Conservation (phyloP, 2,329 filamentous ascomycete genomes). For the Xylaria arbuscula region DNA sequence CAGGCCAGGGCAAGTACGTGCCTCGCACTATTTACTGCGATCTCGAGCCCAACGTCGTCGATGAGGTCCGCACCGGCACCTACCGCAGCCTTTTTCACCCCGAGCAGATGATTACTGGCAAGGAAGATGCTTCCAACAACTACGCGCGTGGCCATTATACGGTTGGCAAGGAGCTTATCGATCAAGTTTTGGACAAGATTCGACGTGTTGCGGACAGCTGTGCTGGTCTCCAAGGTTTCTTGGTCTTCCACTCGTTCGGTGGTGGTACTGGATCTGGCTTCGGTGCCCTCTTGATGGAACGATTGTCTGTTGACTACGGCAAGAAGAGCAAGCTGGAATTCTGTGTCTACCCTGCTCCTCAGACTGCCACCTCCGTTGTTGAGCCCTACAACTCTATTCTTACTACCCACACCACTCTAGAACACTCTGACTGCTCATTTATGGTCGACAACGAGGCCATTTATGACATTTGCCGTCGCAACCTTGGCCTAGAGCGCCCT, state of each 20-base stretch:
- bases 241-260: constrained; percentile 99
- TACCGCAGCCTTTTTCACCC: constrained; percentile 99
- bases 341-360: constrained; percentile 97
- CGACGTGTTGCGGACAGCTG: constrained; percentile 98
- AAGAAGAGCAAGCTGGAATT: constrained; percentile 99
- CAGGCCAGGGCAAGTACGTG: constrained; percentile 98
- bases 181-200: constrained; percentile 97
- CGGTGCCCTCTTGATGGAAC: constrained; percentile 98
- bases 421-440: constrained; percentile 99
- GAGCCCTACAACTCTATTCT: constrained; percentile 99
- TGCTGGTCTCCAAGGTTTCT: constrained; percentile 96
- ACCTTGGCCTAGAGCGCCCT: constrained; percentile 95
- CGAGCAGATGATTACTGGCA: constrained; percentile 99
- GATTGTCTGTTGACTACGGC: constrained; percentile 97
- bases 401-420: constrained; percentile 97
- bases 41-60: constrained; percentile 99
- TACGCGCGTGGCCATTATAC: constrained; percentile 99
- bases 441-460: constrained; percentile 99
- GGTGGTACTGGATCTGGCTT: constrained; percentile 99
- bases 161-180: constrained; percentile 98
- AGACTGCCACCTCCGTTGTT: constrained; percentile 96
- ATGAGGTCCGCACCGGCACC: constrained; percentile 96
- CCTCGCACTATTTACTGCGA: constrained; percentile 99
- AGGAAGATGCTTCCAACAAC: constrained; percentile 99
- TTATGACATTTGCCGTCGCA: constrained; percentile 98